Percentiles rank a stretch among this genome's conserved stretches.
phyloP scores from a whole-genome alignment of 2,329 filamentous ascomycete genomes.

The Cordyceps fumosorosea region DNA sequence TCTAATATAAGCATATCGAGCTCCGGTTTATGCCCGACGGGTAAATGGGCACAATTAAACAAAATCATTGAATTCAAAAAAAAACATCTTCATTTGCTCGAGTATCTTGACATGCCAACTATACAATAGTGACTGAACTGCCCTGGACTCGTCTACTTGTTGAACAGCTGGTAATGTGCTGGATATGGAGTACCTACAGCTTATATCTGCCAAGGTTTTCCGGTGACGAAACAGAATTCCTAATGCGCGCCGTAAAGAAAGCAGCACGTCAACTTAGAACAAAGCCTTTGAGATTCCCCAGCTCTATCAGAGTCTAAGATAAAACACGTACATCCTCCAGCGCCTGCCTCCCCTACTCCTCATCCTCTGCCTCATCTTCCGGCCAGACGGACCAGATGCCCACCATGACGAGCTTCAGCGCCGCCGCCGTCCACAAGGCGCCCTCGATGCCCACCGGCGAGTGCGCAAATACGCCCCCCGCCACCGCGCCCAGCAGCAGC shows the following conservation, averaged over 20 bases:
- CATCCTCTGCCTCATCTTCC: conserved; percentile 31
- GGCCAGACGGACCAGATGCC: conserved; percentile 57
- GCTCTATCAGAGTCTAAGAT: neutral
- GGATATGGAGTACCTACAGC: no score
- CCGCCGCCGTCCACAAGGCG: conserved; percentile 53
- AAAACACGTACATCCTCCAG: neutral
- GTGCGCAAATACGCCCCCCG: conserved; percentile 44
- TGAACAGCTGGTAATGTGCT: no score
- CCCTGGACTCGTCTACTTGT: no score
- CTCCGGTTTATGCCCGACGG: neutral
- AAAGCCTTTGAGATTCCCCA: no score
- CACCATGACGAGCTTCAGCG: conserved; percentile 50
- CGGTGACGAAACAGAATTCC: no score
- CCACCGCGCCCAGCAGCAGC: conserved; percentile 42
- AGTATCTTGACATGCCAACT: no score
- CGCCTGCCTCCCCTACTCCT: conserved; percentile 7
- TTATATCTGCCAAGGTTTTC: no score
- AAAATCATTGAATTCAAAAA: no score
- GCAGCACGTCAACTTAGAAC: no score
- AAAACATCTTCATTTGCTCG: no score
- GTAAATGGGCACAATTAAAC: neutral
- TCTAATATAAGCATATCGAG: neutral
- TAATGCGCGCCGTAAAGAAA: no score
- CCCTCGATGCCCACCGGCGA: conserved; percentile 42
- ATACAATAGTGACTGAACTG: no score